These are phyloP conservation scores for Kwoniella newhampshirensis DNA, from an alignment of 768 basidiomycete species.

Conservation along the genomic window DNA sequence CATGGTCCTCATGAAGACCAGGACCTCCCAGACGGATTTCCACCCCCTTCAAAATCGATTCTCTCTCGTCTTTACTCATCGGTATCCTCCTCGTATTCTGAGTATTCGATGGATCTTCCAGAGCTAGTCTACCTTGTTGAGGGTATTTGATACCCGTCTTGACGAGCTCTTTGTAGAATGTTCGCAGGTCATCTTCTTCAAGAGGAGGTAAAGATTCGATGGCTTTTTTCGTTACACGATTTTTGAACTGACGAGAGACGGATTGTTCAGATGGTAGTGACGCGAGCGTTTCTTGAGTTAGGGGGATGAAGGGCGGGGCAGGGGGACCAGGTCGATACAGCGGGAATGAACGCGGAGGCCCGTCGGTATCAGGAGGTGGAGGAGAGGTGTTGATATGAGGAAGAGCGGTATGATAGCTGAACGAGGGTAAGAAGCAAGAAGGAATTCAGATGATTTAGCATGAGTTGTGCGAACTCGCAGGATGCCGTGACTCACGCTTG, in stretches of 20 bases:
- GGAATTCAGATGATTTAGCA: not conserved
- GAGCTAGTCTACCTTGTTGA: not conserved
- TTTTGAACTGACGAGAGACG: conserved; percentile 8
- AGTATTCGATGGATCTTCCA: conserved; percentile 3
- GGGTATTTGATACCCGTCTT: conserved; percentile 3
- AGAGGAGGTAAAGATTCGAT: conserved; percentile 15
- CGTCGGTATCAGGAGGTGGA: not conserved
- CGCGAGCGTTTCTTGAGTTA: conserved; percentile 11
- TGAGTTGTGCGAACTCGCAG: not conserved
- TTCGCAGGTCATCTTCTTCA: conserved; percentile 18
- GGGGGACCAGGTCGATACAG: conserved; percentile 9
- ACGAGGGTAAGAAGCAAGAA: not conserved
- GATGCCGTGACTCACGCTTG: conserved; percentile 1
- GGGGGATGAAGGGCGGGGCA: not conserved
- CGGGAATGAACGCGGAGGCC: conserved; percentile 7
- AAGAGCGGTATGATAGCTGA: conserved; percentile 7
- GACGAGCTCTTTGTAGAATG: conserved; percentile 25
- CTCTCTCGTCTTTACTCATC: conserved; percentile 9
- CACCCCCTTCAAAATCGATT: conserved; percentile 5
- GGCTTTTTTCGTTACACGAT: conserved; percentile 10
- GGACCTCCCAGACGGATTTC: conserved; percentile 8
- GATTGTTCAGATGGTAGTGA: conserved; percentile 6
- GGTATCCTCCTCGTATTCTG: conserved; percentile 6
- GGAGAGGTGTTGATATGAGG: not conserved
- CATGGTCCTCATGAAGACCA: not conserved